A percentile compares a stretch with the other conserved stretches of the same genome.
Evolutionary conservation across 805 yeast genomes (phyloP).

Genomic region (Yarrowia sp.): DNA sequence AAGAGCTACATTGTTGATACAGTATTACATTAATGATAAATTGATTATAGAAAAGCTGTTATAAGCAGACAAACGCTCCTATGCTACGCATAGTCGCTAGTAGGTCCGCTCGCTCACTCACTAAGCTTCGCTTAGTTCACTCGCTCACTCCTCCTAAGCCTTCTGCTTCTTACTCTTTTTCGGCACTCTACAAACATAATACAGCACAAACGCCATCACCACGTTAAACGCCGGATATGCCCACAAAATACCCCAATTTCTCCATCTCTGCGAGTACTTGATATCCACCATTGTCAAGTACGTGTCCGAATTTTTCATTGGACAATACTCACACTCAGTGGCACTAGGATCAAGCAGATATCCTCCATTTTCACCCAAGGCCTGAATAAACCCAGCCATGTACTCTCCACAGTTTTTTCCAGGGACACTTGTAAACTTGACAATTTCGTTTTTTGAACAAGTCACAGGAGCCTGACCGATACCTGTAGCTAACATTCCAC

Average conservation of each 20-base stretch:
- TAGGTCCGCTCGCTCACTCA: too few species aligned
- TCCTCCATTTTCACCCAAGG: conserved; percentile 45
- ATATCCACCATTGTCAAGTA: conserved; percentile 47
- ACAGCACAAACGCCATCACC: conserved; percentile 46
- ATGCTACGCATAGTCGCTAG: too few species aligned
- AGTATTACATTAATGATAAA: too few species aligned
- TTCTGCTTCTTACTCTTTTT: conserved; percentile 5
- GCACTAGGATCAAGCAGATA: conserved; percentile 45
- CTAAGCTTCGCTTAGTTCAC: too few species aligned
- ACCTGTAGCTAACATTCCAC: conserved; percentile 49
- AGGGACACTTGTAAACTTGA: conserved; percentile 50
- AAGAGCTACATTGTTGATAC: too few species aligned
- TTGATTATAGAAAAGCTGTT: too few species aligned
- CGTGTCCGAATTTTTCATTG: conserved; percentile 55
- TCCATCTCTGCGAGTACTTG: conserved; percentile 46
- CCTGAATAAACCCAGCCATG: conserved; percentile 43
- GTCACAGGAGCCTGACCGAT: conserved; percentile 48
- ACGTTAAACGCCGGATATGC: conserved; percentile 50
- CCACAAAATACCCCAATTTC: conserved; percentile 57
- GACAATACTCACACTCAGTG: conserved; percentile 63
- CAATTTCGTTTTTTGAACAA: conserved; percentile 51
- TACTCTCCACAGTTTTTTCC: conserved; percentile 60
- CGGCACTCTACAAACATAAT: conserved; percentile 75
- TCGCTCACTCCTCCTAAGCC: neutral
- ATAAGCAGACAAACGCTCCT: too few species aligned